Percentiles rank a stretch among this genome's conserved stretches.
Evolutionary conservation across 768 basidiomycete genomes (phyloP).

Genomic region (Mycena vulgaris): DNA sequence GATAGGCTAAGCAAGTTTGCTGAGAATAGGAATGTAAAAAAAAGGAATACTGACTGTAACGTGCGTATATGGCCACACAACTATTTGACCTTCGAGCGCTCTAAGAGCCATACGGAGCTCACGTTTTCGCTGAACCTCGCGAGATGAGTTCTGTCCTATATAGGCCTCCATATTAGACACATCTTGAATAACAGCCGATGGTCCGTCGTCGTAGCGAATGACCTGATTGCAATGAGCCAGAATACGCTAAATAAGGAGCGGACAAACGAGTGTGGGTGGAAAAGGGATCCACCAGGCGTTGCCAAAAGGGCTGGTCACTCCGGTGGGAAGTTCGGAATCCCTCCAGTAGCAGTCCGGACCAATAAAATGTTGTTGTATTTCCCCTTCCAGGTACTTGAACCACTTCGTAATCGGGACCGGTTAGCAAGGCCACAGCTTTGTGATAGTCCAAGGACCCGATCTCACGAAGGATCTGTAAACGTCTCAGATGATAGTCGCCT

Average conservation of each 20-base stretch:
- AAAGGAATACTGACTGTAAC: conserved; percentile 57
- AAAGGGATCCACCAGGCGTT: conserved; percentile 89
- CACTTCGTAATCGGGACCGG: conserved; percentile 64
- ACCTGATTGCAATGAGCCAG: conserved; percentile 57
- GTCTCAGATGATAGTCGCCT: neutral
- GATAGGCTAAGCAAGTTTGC: conserved; percentile 54
- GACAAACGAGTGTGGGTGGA: conserved; percentile 75
- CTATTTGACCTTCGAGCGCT: conserved; percentile 73
- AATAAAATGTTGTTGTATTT: conserved; percentile 69
- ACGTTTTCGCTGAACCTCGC: conserved; percentile 63
- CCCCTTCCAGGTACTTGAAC: conserved; percentile 62
- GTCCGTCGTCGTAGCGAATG: conserved; percentile 78
- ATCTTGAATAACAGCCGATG: conserved; percentile 61
- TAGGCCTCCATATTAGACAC: conserved; percentile 70
- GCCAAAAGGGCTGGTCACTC: conserved; percentile 72
- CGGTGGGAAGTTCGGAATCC: conserved; percentile 46
- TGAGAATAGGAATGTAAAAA: conserved; percentile 20
- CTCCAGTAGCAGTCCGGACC: conserved; percentile 87
- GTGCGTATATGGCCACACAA: conserved; percentile 77
- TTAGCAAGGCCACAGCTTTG: conserved; percentile 63
- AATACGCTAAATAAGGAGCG: neutral
- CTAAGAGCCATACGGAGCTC: conserved; percentile 75
- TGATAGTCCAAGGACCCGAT: conserved; percentile 71
- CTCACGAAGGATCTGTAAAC: conserved; percentile 77
- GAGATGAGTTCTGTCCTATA: conserved; percentile 72